Conservation (phyloP, 1,284 basidiomycete species). For the Blastosporella zonata region DNA sequence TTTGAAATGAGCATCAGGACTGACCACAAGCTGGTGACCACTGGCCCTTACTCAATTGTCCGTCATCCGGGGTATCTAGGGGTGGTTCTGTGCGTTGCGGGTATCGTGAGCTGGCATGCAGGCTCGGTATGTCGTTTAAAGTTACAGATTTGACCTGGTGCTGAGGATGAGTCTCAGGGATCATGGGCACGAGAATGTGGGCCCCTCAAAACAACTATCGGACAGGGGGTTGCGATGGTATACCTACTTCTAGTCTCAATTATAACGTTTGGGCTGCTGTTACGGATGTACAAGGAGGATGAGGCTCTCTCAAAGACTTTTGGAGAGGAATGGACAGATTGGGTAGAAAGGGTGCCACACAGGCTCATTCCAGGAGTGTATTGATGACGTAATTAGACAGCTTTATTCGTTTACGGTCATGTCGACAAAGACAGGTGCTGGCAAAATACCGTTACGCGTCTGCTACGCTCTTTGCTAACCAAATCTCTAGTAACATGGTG, state of each 20-base stretch:
- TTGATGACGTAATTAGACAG: conserved; percentile 20
- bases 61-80: conserved; percentile 42
- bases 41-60: conserved; percentile 37
- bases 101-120: conserved; percentile 31
- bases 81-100: conserved; percentile 30
- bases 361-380: conserved; percentile 37
- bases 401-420: background rate
- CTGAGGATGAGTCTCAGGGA: conserved; percentile 25
- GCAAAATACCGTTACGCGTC: background rate
- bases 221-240: conserved; percentile 22
- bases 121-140: conserved; percentile 27
- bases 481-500: conserved; percentile 18
- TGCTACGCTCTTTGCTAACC: background rate
- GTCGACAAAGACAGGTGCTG: conserved; percentile 13
- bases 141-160: background rate
- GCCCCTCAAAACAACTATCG: conserved; percentile 27
- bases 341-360: conserved; percentile 36
- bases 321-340: conserved; percentile 36
- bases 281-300: conserved; percentile 40
- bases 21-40: conserved; percentile 37
- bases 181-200: conserved; percentile 42
- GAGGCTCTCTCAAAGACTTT: conserved; percentile 32
- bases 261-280: conserved; percentile 32
- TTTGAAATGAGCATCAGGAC: conserved; percentile 40
- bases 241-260: conserved; percentile 27